Conservation (phyloP, 345 rosid species). For the Populus simonii region DNA sequence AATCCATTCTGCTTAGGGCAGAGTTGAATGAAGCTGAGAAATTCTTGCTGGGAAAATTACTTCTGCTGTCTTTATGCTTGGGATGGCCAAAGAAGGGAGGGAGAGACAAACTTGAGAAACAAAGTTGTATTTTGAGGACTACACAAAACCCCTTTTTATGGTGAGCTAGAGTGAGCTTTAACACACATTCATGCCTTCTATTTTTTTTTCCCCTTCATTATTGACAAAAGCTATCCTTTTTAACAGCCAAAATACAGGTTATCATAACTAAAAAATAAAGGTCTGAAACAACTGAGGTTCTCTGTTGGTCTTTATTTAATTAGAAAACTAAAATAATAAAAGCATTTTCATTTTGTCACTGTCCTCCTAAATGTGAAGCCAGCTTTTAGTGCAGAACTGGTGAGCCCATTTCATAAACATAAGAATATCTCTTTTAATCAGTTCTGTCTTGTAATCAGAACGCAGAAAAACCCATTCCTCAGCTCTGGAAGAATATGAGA, state of each 20-base stretch:
- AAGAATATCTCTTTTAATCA: background rate
- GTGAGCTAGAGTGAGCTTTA: conserved; percentile 14
- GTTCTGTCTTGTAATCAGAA: conserved; percentile 28
- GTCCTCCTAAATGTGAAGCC: background rate
- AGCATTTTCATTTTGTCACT: background rate
- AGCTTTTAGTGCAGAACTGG: background rate
- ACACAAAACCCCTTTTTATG: background rate
- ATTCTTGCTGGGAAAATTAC: background rate
- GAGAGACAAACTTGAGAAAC: background rate
- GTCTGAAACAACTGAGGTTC: background rate
- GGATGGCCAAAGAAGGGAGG: background rate
- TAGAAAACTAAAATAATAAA: background rate
- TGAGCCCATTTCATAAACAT: conserved; percentile 9
- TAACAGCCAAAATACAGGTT: conserved; percentile 31
- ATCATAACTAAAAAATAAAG: conserved; percentile 1
- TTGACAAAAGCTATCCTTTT: background rate
- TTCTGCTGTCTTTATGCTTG: background rate
- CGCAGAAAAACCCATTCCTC: conserved; percentile 27
- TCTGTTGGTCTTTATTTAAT: background rate
- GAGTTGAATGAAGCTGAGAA: background rate
- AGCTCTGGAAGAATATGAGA: conserved; percentile 17
- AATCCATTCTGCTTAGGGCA: conserved; percentile 25
- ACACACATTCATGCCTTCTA: background rate
- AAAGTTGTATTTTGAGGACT: background rate
- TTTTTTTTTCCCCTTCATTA: conserved; percentile 6